Evolutionary conservation across 2,329 filamentous ascomycete species (phyloP), one percentile per base, ranked within the genome.

Genomic region (Monilinia fructicola): DNA sequence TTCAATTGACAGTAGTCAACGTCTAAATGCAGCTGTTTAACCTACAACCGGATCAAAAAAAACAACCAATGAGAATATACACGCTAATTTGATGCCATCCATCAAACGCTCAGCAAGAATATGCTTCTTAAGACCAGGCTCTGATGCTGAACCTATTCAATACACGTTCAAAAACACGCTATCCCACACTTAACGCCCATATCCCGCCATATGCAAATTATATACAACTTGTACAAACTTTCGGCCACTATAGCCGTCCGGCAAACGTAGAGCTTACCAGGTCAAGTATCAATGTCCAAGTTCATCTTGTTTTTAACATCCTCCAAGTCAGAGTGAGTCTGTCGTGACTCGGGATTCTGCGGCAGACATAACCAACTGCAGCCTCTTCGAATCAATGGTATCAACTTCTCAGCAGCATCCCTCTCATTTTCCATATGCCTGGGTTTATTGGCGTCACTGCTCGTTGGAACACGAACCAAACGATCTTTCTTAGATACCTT

Each of bases 351-450:
- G 21, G 26, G 26, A 18, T 21, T 16, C 38, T n/a, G 10, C 35
- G 75, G 75, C n/a, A 73, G 62, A 69, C 76, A 77, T 35, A 71
- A 42, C 76, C 76, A 77, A 56, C 73, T 77, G 64, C 76, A 77
- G 2, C 76, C 75, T 58, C 74, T 72, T 52, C 76, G 71, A n/a
- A 77, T 75, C 60, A 77, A 68, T 6, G 76, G 76, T 28, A 77
- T 70, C 64, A 75, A 70, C 21, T 72, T 73, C 66, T 77, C 76
- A 42, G 71, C 46, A 11, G 70, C 56, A 71, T 76, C 75, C 63
- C 75, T 73, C 54, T 74, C 69, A 61, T 75, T 74, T 44, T 73
- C 73, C 53, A 71, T 67, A 11, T 66, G 66, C 65, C 70, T 67
- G 58, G 73, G 50, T 11, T 68, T 72, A 58, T 68, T 71, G 0